Conservation (phyloP, 2,329 filamentous ascomycete species). For the Aspergillus sp. region DNA sequence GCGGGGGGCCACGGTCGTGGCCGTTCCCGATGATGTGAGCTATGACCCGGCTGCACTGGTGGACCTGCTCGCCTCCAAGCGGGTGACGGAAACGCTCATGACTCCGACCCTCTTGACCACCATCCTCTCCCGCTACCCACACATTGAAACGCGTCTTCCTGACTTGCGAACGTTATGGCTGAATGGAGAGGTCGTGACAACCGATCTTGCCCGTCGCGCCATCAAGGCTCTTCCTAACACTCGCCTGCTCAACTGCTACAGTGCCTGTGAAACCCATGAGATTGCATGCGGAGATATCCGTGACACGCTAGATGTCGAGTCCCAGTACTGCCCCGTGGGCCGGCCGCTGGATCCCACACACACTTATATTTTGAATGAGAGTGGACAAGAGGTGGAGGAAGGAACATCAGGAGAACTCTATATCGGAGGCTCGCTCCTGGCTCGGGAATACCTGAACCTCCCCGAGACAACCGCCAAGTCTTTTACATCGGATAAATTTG, state of each 20-base stretch:
- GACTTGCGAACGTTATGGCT: constrained; percentile 65
- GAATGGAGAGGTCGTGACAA: constrained; percentile 75
- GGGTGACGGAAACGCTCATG: constrained; percentile 73
- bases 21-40: constrained; percentile 66
- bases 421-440: constrained; percentile 64
- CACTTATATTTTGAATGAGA: constrained; percentile 65
- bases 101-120: constrained; percentile 71
- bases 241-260: constrained; percentile 70
- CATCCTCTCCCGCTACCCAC: constrained; percentile 60
- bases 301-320: constrained; percentile 56
- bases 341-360: constrained; percentile 59
- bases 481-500: constrained; percentile 60
- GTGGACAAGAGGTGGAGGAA: constrained; percentile 53
- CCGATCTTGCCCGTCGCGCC: constrained; percentile 62
- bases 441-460: constrained; percentile 70
- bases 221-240: constrained; percentile 59
- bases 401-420: constrained; percentile 65
- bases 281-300: constrained; percentile 68
- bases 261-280: constrained; percentile 74
- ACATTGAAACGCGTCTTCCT: constrained; percentile 56
- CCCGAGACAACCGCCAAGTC: constrained; percentile 67
- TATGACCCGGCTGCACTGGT: constrained; percentile 70
- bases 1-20: constrained; percentile 66
- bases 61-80: constrained; percentile 56
- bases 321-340: constrained; percentile 65